A percentile compares a stretch with the other conserved stretches of the same genome.
phyloP scores from a whole-genome alignment of 2,329 filamentous ascomycete genomes.

The Colletotrichum filicis region DNA sequence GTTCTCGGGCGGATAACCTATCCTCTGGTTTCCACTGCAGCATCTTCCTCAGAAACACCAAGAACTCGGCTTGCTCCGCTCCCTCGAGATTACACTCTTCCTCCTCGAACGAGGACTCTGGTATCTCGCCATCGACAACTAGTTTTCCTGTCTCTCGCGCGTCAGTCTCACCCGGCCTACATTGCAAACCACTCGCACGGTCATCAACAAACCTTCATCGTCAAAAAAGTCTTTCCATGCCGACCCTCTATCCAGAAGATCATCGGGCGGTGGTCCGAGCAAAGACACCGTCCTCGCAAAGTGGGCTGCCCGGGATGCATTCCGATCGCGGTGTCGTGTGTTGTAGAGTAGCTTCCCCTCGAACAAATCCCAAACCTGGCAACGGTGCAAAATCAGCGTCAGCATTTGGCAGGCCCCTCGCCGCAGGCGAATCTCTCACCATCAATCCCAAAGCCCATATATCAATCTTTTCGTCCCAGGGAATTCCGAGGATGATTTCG shows the following conservation, averaged over 20 bases:
- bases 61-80: constrained; percentile 34
- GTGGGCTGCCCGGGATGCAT: constrained; percentile 40
- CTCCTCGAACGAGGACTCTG: constrained; percentile 26
- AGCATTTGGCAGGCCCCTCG: not conserved
- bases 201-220: constrained; percentile 34
- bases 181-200: fast-evolving
- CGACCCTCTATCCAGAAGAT: constrained; percentile 46
- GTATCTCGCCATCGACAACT: constrained; percentile 10
- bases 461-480: constrained; percentile 47
- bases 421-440: not conserved
- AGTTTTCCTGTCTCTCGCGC: constrained; percentile 13
- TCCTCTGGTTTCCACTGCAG: constrained; percentile 43
- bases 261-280: constrained; percentile 47
- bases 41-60: constrained; percentile 39
- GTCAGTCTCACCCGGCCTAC: not conserved
- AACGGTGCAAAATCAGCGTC: not conserved
- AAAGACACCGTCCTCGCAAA: constrained; percentile 50
- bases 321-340: constrained; percentile 35
- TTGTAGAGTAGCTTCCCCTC: constrained; percentile 44
- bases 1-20: constrained; percentile 33
- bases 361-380: constrained; percentile 47
- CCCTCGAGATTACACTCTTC: constrained; percentile 34
- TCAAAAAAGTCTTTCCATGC: constrained; percentile 38
- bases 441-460: constrained; percentile 41
- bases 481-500: constrained; percentile 46